phyloP scores from a whole-genome alignment of 225 moss, liverwort and hornwort species.

The Pleurozium schreberi region DNA sequence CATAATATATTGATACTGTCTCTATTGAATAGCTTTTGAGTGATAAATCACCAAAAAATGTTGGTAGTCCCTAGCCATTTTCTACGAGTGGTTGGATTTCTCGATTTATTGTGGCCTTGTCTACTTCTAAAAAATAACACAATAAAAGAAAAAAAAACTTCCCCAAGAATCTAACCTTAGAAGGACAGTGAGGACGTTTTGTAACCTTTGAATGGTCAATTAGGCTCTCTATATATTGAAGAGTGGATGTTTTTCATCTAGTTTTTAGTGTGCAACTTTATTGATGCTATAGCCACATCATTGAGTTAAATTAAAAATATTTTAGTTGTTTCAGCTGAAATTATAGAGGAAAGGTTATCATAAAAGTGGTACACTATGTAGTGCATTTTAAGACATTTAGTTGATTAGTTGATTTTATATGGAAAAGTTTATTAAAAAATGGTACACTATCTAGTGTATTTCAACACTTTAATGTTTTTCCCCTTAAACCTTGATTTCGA shows the following conservation, averaged over 20 bases:
- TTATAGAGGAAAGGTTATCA: no score
- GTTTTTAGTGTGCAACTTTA: neutral
- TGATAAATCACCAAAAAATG: neutral
- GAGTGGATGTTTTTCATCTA: no score
- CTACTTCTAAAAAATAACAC: no score
- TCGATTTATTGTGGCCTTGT: neutral
- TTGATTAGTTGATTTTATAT: neutral
- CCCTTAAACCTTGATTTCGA: neutral
- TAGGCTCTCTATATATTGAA: neutral
- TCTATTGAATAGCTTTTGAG: neutral
- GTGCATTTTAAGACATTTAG: no score
- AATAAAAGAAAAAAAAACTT: no score
- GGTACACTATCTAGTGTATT: no score
- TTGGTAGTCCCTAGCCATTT: neutral
- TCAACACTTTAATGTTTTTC: neutral
- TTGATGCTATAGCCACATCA: neutral
- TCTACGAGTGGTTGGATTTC: fast-evolving
- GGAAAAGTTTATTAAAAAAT: neutral
- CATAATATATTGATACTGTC: no score
- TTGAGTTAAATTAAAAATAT: neutral
- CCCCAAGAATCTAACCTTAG: no score
- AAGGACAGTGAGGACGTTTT: no score
- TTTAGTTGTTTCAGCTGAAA: neutral
- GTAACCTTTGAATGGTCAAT: neutral
- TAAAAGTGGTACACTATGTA: no score